Conservation (phyloP, 225 moss, liverwort and hornwort species). For the Polytrichum commune region DNA sequence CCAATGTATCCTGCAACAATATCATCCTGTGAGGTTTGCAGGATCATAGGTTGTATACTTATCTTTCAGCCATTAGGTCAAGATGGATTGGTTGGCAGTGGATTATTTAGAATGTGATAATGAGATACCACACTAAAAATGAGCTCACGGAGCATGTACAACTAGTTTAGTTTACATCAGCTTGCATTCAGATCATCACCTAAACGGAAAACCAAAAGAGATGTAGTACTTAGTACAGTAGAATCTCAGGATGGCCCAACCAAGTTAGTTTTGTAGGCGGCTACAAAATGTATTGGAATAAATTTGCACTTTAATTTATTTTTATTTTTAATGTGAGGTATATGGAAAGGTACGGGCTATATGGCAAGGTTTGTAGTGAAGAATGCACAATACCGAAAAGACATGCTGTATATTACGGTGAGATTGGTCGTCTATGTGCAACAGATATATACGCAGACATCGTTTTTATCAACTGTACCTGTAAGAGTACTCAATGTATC, state of each 20-base stretch:
- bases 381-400: too few relatives aligned
- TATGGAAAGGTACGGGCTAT: neutral
- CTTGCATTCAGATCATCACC: neutral
- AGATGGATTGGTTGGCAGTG: neutral
- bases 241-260: neutral
- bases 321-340: too few relatives aligned
- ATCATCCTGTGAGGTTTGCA: neutral
- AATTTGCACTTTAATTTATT: too few relatives aligned
- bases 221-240: neutral
- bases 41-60: constrained; percentile 6
- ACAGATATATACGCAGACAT: too few relatives aligned
- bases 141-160: constrained; percentile 29
- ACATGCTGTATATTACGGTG: too few relatives aligned
- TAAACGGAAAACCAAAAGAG: neutral
- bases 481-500: too few relatives aligned
- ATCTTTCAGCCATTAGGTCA: neutral
- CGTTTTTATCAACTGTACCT: too few relatives aligned
- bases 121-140: constrained; percentile 10
- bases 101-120: neutral
- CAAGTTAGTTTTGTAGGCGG: neutral
- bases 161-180: constrained; percentile 18
- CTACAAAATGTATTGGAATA: neutral
- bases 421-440: too few relatives aligned
- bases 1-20: neutral
- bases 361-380: neutral